These are phyloP conservation scores for Aspergillus sclerotiicarbonarius DNA, from an alignment of 495 filamentous ascomycete species.

Conservation along the genomic window DNA sequence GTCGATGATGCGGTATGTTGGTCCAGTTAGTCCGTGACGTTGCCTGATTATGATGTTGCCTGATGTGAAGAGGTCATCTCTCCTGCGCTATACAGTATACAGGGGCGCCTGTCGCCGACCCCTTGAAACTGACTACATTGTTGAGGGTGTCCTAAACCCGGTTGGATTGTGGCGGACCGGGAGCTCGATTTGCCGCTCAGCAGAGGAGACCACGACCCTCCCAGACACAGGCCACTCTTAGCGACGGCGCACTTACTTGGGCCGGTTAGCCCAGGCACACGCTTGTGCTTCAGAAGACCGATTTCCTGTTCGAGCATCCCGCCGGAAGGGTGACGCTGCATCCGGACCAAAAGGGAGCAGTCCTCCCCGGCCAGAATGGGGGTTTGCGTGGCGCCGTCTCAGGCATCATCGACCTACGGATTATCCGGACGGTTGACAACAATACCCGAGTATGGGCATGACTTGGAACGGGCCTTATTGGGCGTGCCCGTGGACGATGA, in stretches of 20 bases:
- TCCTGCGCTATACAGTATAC: not conserved
- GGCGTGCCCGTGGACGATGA: not conserved
- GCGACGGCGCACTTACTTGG: conserved; percentile 4
- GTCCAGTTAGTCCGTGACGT: not conserved
- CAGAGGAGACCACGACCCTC: not conserved
- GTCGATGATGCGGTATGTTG: not conserved
- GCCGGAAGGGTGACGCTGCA: conserved; percentile 12
- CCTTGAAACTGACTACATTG: not conserved
- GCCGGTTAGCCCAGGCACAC: conserved; percentile 17
- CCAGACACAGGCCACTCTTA: not conserved
- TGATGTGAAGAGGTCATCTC: not conserved
- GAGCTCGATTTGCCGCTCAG: not conserved
- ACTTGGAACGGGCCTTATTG: not conserved
- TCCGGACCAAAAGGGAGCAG: conserved; percentile 13
- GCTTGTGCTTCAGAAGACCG: not conserved
- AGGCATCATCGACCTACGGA: not conserved
- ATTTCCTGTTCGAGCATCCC: conserved; percentile 3
- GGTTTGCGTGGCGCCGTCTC: conserved; percentile 11
- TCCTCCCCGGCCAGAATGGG: not conserved
- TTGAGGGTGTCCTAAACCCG: not conserved
- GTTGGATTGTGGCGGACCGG: not conserved
- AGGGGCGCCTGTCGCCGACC: not conserved
- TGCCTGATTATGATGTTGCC: not conserved
- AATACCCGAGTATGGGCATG: not conserved
- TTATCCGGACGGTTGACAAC: conserved; percentile 1